Evolutionary conservation across 2,329 filamentous ascomycete species (phyloP).

Genomic region (Epichloe scottii): DNA sequence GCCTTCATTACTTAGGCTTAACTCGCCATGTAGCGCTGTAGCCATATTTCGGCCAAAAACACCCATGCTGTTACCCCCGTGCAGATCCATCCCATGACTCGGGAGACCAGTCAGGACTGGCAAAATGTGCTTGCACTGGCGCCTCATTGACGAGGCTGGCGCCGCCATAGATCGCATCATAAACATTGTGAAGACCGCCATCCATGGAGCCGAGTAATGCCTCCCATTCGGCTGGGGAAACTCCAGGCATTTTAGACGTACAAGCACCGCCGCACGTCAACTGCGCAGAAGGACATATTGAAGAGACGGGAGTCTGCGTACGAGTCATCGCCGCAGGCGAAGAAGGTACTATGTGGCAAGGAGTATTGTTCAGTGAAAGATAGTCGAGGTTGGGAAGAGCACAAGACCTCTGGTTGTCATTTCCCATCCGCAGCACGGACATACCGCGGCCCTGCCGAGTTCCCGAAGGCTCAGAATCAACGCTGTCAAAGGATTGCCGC

Average conservation of each 20-base stretch:
- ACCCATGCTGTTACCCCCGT: conserved; percentile 33
- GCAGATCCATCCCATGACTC: conserved; percentile 46
- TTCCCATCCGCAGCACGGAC: conserved; percentile 31
- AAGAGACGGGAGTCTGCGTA: conserved; percentile 20
- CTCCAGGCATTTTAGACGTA: conserved; percentile 24
- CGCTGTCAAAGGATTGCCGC: conserved; percentile 36
- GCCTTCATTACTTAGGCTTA: conserved; percentile 46
- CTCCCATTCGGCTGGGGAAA: conserved; percentile 68
- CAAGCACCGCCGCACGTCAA: conserved; percentile 7
- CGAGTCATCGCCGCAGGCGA: conserved; percentile 32
- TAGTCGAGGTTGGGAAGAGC: conserved; percentile 42
- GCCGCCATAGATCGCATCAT: conserved; percentile 68
- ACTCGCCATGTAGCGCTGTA: conserved; percentile 36
- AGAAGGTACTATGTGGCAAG: conserved; percentile 33
- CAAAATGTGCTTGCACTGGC: conserved; percentile 27
- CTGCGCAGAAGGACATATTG: background rate
- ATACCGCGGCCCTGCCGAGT: conserved; percentile 33
- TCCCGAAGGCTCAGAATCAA: conserved; percentile 3
- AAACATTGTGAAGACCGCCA: conserved; percentile 69
- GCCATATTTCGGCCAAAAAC: conserved; percentile 30
- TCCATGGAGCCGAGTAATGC: conserved; percentile 69
- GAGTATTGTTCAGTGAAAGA: conserved; percentile 36
- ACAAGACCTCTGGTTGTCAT: conserved; percentile 20
- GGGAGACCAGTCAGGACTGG: conserved; percentile 38
- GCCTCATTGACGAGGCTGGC: conserved; percentile 35